A percentile compares a stretch with the other conserved stretches of the same genome.
Evolutionary conservation across 768 basidiomycete genomes (phyloP).

Genomic region (Mycena rebaudengoi): DNA sequence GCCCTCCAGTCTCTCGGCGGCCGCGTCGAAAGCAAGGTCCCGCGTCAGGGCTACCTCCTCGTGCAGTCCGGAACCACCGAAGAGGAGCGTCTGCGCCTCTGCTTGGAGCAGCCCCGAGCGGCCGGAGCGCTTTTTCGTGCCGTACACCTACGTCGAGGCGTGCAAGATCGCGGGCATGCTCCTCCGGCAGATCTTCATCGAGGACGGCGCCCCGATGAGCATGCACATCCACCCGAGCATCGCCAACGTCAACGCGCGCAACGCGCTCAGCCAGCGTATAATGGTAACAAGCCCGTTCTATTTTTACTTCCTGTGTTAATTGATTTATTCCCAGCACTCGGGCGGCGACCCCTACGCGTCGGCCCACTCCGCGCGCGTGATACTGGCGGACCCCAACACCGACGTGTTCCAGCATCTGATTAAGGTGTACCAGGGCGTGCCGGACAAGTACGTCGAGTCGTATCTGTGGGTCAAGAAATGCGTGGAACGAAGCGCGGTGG

Average conservation of each 20-base stretch:
- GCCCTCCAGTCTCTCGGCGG: conserved; percentile 71
- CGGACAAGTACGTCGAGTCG: conserved; percentile 81
- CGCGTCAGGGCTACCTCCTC: conserved; percentile 78
- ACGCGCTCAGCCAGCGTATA: conserved; percentile 72
- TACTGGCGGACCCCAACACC: conserved; percentile 83
- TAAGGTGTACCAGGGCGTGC: conserved; percentile 72
- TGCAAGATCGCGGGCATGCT: conserved; percentile 82
- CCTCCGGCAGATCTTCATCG: conserved; percentile 78
- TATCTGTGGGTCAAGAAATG: conserved; percentile 88
- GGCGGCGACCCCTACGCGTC: conserved; percentile 81
- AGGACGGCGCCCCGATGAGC: conserved; percentile 68
- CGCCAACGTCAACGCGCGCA: conserved; percentile 77
- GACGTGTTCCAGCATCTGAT: conserved; percentile 79
- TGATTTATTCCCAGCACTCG: conserved; percentile 64
- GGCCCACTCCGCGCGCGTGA: conserved; percentile 74
- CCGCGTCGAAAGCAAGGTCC: conserved; percentile 80
- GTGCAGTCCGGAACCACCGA: conserved; percentile 74
- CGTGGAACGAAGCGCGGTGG: conserved; percentile 69
- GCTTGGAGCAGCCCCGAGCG: conserved; percentile 76
- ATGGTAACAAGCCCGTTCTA: conserved; percentile 57
- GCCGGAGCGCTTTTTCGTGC: conserved; percentile 81
- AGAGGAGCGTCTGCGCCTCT: conserved; percentile 77
- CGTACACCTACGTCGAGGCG: conserved; percentile 84
- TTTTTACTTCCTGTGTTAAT: not conserved
- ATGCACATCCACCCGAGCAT: conserved; percentile 88